Base-by-base conservation (phyloP, 1,139 yeast species). In the Debaryomyces sp. region DNA sequence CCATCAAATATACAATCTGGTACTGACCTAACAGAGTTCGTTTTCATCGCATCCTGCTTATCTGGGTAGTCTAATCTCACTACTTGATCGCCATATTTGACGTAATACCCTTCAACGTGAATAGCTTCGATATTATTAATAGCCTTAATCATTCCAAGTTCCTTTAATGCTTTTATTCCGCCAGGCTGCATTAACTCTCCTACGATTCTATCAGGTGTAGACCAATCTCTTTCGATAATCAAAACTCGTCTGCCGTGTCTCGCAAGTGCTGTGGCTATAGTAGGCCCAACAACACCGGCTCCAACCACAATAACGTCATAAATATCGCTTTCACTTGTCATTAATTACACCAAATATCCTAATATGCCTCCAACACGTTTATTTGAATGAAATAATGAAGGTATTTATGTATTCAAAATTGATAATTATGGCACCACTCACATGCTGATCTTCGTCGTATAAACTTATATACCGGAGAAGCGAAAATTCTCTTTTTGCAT, bases 141-240 rank as follows among this genome's bases (percentile, higher is more conserved):
- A 2, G 96, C 85, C 54, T 83, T 81, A 24, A 80, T 80, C 88
- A 94, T 83, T 4, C 97, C 98, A 30, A 94, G 73, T 56, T 88
- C 85, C 55, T 79, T 75, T 51, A 94, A 75, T 1, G 97, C 95
- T 62, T 87, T 82, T 33, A 92, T 73, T 12, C 99, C 99, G 24
- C 91, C 94, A 4, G 99, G 99, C 67, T 94, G 99, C 78, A 94
- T 78, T 60, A 94, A 78, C 67, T 94, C 99, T 38, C 99, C 99
- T 35, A 94, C 99, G 50, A 94, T 94, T 58, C 99, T 80, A 67
- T 94, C 97, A 1, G 99, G 99, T 65, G 84, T 88, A 23, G 82
- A 68, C 88, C 97, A 87, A 64, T 90, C 97, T 55, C 98, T 80
- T 67, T 94, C 99, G 26, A 86, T 72, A 35, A 87, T 82, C 48